Percentiles rank a stretch among this genome's conserved stretches.
These are phyloP conservation scores for Cryphonectria parasitica DNA, from an alignment of 2,329 filamentous ascomycete genomes.

Conservation along the genomic window DNA sequence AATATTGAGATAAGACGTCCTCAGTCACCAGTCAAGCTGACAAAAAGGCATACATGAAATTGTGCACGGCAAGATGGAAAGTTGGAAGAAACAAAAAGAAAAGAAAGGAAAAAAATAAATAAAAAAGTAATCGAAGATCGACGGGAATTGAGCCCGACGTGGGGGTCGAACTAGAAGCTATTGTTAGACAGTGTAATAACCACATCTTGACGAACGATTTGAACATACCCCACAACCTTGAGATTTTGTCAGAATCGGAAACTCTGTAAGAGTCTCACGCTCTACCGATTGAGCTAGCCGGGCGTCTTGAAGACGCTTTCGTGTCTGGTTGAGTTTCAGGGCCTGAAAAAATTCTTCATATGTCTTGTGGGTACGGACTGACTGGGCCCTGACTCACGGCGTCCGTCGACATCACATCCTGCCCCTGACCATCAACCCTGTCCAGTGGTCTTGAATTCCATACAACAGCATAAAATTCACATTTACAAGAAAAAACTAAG, in stretches of 20 bases:
- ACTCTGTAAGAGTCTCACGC: slow-evolving; percentile 67
- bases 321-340: not conserved
- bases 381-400: slow-evolving; percentile 1
- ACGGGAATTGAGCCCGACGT: slow-evolving; percentile 16
- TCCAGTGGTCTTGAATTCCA: not conserved
- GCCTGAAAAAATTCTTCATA: not conserved
- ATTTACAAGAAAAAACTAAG: not conserved
- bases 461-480: too few relatives aligned
- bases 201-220: not conserved
- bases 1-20: too few relatives aligned
- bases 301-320: slow-evolving; percentile 38
- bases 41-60: too few relatives aligned
- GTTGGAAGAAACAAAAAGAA: too few relatives aligned
- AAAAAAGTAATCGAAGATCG: not conserved
- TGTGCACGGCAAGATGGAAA: too few relatives aligned
- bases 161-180: slow-evolving; percentile 2
- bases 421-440: not conserved
- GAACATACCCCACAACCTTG: slow-evolving; percentile 10
- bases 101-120: not conserved
- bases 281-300: slow-evolving; percentile 73
- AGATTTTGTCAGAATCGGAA: slow-evolving; percentile 24
- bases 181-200: not conserved
- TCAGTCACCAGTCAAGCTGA: too few relatives aligned
- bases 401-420: not conserved
- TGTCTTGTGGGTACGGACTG: not conserved